phyloP scores from a whole-genome alignment of 2,329 filamentous ascomycete genomes.

The Botryotinia calthae region DNA sequence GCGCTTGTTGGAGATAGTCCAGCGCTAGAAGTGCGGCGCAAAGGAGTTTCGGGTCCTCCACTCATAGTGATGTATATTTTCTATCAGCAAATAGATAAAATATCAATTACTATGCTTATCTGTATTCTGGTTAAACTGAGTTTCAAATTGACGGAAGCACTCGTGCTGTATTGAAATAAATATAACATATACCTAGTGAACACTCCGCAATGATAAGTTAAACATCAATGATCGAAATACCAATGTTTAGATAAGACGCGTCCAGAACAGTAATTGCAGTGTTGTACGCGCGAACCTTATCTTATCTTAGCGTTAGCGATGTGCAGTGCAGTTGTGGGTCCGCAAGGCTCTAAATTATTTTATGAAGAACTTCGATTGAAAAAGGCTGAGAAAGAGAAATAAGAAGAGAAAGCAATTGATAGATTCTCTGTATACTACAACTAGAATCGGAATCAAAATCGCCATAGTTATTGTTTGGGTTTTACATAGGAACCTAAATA shows the following conservation, averaged over 20 bases:
- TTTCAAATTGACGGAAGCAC: neutral
- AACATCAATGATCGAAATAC: neutral
- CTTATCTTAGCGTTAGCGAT: conserved; percentile 19
- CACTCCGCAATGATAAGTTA: neutral
- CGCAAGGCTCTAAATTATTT: conserved; percentile 16
- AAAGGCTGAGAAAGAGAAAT: neutral
- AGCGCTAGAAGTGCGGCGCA: conserved; percentile 35
- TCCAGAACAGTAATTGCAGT: conserved; percentile 6
- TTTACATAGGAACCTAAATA: neutral
- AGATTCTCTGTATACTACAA: neutral
- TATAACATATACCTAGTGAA: neutral
- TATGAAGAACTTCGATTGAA: neutral
- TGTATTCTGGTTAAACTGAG: no score
- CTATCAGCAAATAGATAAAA: neutral
- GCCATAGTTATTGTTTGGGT: neutral
- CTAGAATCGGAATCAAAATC: neutral
- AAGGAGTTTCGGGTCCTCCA: conserved; percentile 36
- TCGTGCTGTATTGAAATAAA: neutral
- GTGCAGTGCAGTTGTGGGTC: neutral
- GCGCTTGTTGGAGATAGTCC: conserved; percentile 33
- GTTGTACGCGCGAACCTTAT: conserved; percentile 7
- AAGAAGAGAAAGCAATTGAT: neutral
- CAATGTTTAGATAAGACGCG: conserved; percentile 10
- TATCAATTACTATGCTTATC: neutral
- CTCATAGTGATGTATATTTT: conserved; percentile 30